Base-by-base conservation (phyloP, 306 rosid genomes). In the Cicer cuneatum region DNA sequence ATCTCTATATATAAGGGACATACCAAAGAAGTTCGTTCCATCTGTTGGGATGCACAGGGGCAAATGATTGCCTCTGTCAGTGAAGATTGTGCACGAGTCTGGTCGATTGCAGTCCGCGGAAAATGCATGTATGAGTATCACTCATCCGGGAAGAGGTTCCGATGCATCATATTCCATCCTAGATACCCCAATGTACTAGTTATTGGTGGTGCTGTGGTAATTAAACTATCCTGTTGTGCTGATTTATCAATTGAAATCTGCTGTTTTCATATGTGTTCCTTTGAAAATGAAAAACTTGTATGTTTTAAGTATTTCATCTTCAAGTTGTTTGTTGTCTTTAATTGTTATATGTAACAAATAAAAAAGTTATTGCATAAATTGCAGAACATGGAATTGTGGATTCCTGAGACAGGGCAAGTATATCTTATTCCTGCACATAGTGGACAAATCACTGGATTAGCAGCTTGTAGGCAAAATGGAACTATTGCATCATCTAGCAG, bases 71-170 rank as follows among this genome's bases (percentile, higher is more conserved):
- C 73, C 14, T 68, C 73, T 48, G 60, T 68, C 8, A 68, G 46
- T 35, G 60, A 68, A 35, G 73, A 68, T 9, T 19, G 73, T 14
- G 73, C 73, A 48, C 60, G 47, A 48, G 60, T 68, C 8, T 68
- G 73, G 73, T 68, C 60, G 3, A 7, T 37, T n/a, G 45, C 8
- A 1, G 9, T 14, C 14, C 1, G 33, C 5, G 73, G 73, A 35
- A 19, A 68, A 29, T 48, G 35, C 57, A 21, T 66, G 13, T 8
- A 45, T 13, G 37, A 35, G 57, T 35, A 48, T 35, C 12, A 29
- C 7, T 35, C 60, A 29, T 35, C n/a, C 1, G 72, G 72, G 24
- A 68, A 48, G 29, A 68, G 21, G 60, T 48, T 49, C 14, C 60
- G 14, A 7, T 68, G 47, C 5, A 48, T 48, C 10, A 15, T 68